Evolutionary conservation across 1,284 basidiomycete species (phyloP), one percentile per base, ranked within the genome.

Genomic region (Cryptococcus sp.): DNA sequence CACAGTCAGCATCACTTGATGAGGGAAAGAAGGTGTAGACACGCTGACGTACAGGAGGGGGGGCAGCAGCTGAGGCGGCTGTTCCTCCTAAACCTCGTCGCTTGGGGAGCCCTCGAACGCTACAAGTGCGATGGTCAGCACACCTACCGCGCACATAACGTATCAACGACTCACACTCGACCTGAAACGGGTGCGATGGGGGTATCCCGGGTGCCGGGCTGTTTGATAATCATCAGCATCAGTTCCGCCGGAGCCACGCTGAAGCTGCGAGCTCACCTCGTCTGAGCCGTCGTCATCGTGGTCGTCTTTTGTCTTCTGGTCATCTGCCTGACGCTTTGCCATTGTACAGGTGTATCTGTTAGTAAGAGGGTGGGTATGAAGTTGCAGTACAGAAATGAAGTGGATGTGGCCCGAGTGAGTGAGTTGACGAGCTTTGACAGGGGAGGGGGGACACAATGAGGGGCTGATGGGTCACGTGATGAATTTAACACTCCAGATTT

Each of bases 301-400:
- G 40, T 79, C 81, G 57, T 87, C 87, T 68, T 84, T 88, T 13
- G 82, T 80, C 38, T 88, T 69, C 66, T 91, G 86, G 59, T 79
- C 83, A 49, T 89, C 87, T 66, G 88, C 89, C 53, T 80, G 82
- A 70, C 88, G 83, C 77, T 90, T 91, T 81, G 64, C 75, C 76
- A 78, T 78, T 8, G 48, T 60, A 9, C 28, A 5, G 28, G 28
- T 33, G 5, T 33, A 5, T 4, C 28, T 33, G 28, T 9, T 33
- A 9, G 5, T 33, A 9, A 33, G 28, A 9, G 28, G 28, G 28
- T 5, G 28, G 28, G 28, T 5, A 9, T 5, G 9, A 9, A 33
- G 28, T 9, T 33, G 28, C 28, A 33, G 28, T 33, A 9, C 28
- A 33, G 28, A 33, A 9, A 33, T 33, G 28, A 33, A 9, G 28